Evolutionary conservation across 805 yeast genomes (phyloP).

Genomic region (Sungouiozyma ichnusensis): DNA sequence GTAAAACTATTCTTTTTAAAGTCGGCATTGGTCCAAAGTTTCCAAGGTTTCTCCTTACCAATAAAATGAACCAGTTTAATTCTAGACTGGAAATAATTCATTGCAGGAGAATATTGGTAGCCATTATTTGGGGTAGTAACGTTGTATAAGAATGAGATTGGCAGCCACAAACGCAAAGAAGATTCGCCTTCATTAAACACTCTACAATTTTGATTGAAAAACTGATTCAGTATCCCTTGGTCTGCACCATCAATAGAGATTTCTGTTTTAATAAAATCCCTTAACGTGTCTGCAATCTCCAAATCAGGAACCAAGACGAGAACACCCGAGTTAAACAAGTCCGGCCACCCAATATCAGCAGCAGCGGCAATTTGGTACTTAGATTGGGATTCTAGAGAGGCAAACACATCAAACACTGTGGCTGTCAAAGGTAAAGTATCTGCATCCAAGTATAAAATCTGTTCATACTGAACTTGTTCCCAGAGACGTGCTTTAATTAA

Average conservation of each 20-base stretch:
- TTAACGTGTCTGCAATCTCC: constrained; percentile 34
- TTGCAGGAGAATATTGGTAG: constrained; percentile 69
- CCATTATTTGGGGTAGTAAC: constrained; percentile 60
- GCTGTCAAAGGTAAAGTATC: constrained; percentile 45
- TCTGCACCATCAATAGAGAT: constrained; percentile 79
- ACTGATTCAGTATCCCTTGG: constrained; percentile 79
- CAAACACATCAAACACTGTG: constrained; percentile 17
- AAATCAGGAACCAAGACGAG: constrained; percentile 47
- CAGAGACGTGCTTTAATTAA: constrained; percentile 42
- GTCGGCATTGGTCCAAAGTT: constrained; percentile 6
- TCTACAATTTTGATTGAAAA: constrained; percentile 34
- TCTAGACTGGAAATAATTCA: constrained; percentile 36
- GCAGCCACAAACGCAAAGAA: constrained; percentile 42
- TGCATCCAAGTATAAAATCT: constrained; percentile 50
- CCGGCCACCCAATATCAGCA: constrained; percentile 90
- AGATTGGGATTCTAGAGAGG: constrained; percentile 15
- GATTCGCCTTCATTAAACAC: constrained; percentile 1
- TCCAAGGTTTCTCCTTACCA: constrained; percentile 56
- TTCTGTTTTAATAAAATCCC: constrained; percentile 17
- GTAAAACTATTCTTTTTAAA: constrained; percentile 7
- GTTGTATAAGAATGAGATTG: constrained; percentile 72
- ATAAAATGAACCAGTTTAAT: constrained; percentile 53
- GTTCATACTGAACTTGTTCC: constrained; percentile 34
- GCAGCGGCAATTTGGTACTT: constrained; percentile 36
- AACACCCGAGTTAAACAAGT: constrained; percentile 75